Percentiles rank a stretch among this genome's conserved stretches.
Conservation (phyloP, 306 rosid species). For the Acacia confusa region DNA sequence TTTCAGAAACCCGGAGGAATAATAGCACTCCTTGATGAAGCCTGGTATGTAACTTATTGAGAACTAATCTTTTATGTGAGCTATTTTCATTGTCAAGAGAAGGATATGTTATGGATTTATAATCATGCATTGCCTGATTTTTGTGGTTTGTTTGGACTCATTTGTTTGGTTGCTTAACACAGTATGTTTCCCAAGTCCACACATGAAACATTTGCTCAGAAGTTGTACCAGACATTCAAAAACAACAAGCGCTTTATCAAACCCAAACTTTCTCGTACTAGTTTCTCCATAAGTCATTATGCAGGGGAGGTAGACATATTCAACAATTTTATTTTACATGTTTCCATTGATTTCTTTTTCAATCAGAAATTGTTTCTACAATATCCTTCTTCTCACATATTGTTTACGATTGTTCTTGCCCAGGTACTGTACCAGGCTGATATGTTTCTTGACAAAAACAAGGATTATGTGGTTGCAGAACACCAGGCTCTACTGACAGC, state of each 20-base stretch:
- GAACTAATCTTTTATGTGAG: slow-evolving; percentile 25
- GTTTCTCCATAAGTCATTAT: slow-evolving; percentile 90
- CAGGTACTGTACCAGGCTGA: slow-evolving; percentile 94
- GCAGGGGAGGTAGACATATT: slow-evolving; percentile 90
- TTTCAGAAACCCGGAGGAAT: slow-evolving; percentile 99
- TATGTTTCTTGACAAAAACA: slow-evolving; percentile 95
- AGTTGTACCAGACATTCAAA: slow-evolving; percentile 95
- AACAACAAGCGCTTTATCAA: slow-evolving; percentile 95
- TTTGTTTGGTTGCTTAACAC: slow-evolving; percentile 44
- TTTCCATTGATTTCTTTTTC: slow-evolving; percentile 17
- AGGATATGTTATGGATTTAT: slow-evolving; percentile 20
- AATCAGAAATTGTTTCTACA: slow-evolving; percentile 12
- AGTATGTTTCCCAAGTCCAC: slow-evolving; percentile 99
- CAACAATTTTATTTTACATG: slow-evolving; percentile 22
- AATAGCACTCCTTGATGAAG: slow-evolving; percentile 95
- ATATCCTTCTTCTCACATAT: slow-evolving; percentile 16
- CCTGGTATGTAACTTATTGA: slow-evolving; percentile 74
- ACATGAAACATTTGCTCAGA: slow-evolving; percentile 98
- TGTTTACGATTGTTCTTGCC: slow-evolving; percentile 31
- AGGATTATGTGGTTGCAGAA: slow-evolving; percentile 99
- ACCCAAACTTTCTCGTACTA: slow-evolving; percentile 98
- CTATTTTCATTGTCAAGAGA: slow-evolving; percentile 21
- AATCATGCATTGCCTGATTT: slow-evolving; percentile 31
- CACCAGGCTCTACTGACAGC: slow-evolving; percentile 88
- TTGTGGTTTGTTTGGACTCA: slow-evolving; percentile 40